Conservation (phyloP, 2,329 filamentous ascomycete genomes). For the Botrytis aclada region DNA sequence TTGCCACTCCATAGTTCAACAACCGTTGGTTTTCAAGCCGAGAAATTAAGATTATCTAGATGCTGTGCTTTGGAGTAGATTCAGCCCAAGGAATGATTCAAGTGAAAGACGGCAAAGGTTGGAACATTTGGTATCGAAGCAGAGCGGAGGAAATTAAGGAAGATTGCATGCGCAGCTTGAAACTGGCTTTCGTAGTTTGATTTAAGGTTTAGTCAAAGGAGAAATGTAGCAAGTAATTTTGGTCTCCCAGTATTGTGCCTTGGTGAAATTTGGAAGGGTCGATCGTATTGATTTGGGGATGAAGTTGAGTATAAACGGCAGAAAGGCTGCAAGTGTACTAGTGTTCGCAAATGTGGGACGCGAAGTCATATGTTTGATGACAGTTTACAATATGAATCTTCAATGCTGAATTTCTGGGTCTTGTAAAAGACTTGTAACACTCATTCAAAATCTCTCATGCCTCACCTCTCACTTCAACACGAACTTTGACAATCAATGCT, state of each 20-base stretch:
- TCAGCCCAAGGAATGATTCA: neutral
- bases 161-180: neutral
- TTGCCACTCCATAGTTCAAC: neutral
- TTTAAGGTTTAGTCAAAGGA: neutral
- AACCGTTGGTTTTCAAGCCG: neutral
- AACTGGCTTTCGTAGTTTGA: neutral
- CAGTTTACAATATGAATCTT: neutral
- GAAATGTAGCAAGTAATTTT: neutral
- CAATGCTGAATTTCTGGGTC: neutral
- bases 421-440: neutral
- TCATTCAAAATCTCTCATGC: neutral
- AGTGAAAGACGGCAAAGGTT: neutral
- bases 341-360: neutral
- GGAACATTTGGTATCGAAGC: no score
- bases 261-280: neutral
- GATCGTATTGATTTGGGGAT: neutral
- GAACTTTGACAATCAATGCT: neutral
- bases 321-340: neutral
- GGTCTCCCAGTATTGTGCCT: neutral
- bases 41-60: neutral
- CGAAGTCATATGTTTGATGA: neutral
- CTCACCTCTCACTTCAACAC: slow-evolving; percentile 8
- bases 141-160: neutral
- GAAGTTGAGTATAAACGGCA: no score
- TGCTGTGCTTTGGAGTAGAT: neutral